Conservation (phyloP, 2,329 filamentous ascomycete genomes). For the Sporothrix pallida region DNA sequence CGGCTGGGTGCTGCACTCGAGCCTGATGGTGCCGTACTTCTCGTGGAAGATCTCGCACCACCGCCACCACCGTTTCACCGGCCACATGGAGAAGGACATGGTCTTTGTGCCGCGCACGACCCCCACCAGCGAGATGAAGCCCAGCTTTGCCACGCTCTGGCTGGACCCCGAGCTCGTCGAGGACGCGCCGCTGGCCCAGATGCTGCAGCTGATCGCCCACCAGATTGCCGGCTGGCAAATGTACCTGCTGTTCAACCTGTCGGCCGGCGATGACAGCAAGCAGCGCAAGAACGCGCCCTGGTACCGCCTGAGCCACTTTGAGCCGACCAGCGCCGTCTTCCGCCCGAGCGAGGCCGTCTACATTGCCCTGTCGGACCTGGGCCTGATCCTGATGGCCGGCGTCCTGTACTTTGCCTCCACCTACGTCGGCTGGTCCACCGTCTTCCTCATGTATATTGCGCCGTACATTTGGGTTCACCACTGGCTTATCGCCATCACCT, state of each 20-base stretch:
- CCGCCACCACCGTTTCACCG: conserved; percentile 99
- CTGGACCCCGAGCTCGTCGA: conserved; percentile 76
- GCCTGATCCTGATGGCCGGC: conserved; percentile 67
- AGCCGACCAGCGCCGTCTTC: conserved; percentile 84
- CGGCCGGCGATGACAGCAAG: conserved; percentile 90
- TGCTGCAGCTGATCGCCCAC: conserved; percentile 67
- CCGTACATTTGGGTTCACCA: conserved; percentile 99
- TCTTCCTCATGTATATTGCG: conserved; percentile 90
- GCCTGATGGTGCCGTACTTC: conserved; percentile 90
- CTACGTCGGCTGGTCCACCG: conserved; percentile 81
- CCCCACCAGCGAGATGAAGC: conserved; percentile 79
- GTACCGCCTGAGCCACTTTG: conserved; percentile 86
- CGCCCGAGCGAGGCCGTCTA: conserved; percentile 89
- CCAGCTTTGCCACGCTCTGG: conserved; percentile 88
- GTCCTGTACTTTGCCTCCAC: conserved; percentile 72
- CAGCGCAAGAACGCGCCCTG: conserved; percentile 79
- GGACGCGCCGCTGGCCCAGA: conserved; percentile 64
- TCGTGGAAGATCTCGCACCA: conserved; percentile 99
- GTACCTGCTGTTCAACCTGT: conserved; percentile 90
- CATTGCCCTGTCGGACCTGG: conserved; percentile 85
- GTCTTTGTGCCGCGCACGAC: conserved; percentile 91
- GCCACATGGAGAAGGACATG: conserved; percentile 97
- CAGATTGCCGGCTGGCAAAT: conserved; percentile 91
- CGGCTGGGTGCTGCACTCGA: conserved; percentile 88
- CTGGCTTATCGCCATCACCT: conserved; percentile 98